Base-by-base conservation (phyloP, 192 early-diverging fungal species). In the Coemansia aciculifera region DNA sequence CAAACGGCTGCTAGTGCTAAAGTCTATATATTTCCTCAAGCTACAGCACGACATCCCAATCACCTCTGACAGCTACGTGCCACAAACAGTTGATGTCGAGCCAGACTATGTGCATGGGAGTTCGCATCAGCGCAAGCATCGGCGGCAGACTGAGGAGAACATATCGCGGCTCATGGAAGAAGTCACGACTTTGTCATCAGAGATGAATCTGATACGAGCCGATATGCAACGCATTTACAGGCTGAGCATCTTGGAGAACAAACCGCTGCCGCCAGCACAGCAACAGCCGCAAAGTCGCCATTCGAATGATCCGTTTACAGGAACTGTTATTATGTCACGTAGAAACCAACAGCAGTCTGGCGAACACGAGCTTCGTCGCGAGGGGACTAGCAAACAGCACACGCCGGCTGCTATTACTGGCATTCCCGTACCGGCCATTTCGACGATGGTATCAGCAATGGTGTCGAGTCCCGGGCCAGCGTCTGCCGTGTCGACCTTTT, bases 1-100 rank as follows among this genome's bases (percentile, higher is more conserved):
- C 2, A 90, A 93, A 48, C 84, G 97, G 29, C 84, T 98, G 24
- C 81, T 88, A n/a, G 85, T 99, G n/a, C 85, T 99, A 44, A 93
- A 92, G 64, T 90, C 93, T 11, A 90, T 99, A 57, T 95, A 95
- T 60, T 87, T 91, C 48, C 73, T 94, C 19, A 95, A 96, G 78
- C 73, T 92, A 61, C 85, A 87, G 39, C 86, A 94, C 62, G 87
- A 89, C 9, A 78, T 98, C 43, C 90, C 90, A 2, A 84, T 95
- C 24, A 92, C 94, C 17, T 80, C 87, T 37, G 89, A 89, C 64
- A 94, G 97, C 76, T 97, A 93, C 66, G 86, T 94, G 37, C 94
- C 93, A 34, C 90, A 89, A 64, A 90, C 79, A 0, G 75, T 85
- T 15, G 79, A 81, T 32, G 81, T 79, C 1, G 81, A 83, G 73